These are phyloP conservation scores for Dalbergia cultrata DNA, from an alignment of 306 rosid genomes.

Conservation along the genomic window DNA sequence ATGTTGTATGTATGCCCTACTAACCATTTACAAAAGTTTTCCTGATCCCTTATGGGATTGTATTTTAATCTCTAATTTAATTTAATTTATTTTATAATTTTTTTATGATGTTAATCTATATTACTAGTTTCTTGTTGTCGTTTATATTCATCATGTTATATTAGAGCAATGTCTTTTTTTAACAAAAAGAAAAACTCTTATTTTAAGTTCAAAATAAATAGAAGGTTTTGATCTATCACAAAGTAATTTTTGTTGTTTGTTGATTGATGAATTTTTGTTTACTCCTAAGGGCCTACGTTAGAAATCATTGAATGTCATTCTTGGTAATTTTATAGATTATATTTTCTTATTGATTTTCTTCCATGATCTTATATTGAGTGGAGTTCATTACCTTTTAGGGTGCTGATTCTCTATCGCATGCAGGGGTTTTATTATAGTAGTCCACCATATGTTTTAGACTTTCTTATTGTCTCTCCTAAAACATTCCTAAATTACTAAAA, in stretches of 20 bases:
- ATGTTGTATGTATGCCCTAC: background rate
- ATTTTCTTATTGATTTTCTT: background rate
- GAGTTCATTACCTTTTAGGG: background rate
- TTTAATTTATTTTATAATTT: background rate
- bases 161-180: background rate
- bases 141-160: conserved; percentile 6
- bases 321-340: background rate
- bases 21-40: background rate
- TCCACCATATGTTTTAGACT: too few relatives aligned
- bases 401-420: background rate
- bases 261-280: conserved; percentile 9
- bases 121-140: background rate
- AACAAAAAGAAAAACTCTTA: too few relatives aligned
- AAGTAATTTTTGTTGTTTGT: background rate
- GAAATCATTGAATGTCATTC: conserved; percentile 3
- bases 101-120: background rate
- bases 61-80: conserved; percentile 5
- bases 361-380: background rate
- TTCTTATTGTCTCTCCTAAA: too few relatives aligned
- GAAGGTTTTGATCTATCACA: background rate
- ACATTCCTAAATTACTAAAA: too few relatives aligned
- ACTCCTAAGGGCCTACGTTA: background rate
- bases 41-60: conserved; percentile 6
- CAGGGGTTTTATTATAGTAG: too few relatives aligned
- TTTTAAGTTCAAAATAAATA: background rate